A percentile compares a stretch with the other conserved stretches of the same genome.
These are phyloP conservation scores for Suillus subaureus DNA, from an alignment of 768 basidiomycete species.

Conservation along the genomic window DNA sequence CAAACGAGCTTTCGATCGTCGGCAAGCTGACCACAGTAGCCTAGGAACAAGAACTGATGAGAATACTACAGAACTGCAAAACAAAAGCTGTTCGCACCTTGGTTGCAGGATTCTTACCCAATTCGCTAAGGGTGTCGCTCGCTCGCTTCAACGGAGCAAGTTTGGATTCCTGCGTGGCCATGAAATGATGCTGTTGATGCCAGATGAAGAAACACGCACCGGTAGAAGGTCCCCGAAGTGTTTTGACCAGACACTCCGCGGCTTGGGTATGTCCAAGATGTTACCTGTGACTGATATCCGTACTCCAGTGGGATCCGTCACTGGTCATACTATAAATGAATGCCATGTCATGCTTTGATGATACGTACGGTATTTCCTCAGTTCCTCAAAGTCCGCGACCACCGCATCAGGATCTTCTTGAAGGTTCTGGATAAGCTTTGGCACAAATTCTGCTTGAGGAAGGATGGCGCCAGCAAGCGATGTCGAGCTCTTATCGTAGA, in stretches of 20 bases:
- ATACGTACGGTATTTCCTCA: constrained; percentile 66
- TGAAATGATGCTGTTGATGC: constrained; percentile 9
- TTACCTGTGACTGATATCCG: constrained; percentile 93
- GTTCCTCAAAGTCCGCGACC: constrained; percentile 71
- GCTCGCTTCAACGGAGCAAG: constrained; percentile 70
- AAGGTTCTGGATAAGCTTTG: constrained; percentile 68
- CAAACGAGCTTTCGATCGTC: constrained; percentile 93
- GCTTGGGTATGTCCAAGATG: constrained; percentile 66
- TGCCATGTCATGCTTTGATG: not conserved
- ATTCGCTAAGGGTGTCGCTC: constrained; percentile 66
- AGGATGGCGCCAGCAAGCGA: constrained; percentile 69
- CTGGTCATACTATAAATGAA: constrained; percentile 40
- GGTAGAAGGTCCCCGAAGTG: constrained; percentile 65
- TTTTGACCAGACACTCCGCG: constrained; percentile 73
- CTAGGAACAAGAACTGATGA: constrained; percentile 37
- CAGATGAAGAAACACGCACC: constrained; percentile 39
- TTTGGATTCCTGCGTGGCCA: constrained; percentile 42
- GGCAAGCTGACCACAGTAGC: constrained; percentile 87
- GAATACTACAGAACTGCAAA: constrained; percentile 10
- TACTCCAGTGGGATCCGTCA: constrained; percentile 79
- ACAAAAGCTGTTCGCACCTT: constrained; percentile 50
- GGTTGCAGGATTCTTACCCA: constrained; percentile 73
- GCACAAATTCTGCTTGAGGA: constrained; percentile 77
- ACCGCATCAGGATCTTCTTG: constrained; percentile 74
- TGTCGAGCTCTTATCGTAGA: constrained; percentile 72